Conservation (phyloP, 768 basidiomycete genomes). For the Fistulinella prunicolor region DNA sequence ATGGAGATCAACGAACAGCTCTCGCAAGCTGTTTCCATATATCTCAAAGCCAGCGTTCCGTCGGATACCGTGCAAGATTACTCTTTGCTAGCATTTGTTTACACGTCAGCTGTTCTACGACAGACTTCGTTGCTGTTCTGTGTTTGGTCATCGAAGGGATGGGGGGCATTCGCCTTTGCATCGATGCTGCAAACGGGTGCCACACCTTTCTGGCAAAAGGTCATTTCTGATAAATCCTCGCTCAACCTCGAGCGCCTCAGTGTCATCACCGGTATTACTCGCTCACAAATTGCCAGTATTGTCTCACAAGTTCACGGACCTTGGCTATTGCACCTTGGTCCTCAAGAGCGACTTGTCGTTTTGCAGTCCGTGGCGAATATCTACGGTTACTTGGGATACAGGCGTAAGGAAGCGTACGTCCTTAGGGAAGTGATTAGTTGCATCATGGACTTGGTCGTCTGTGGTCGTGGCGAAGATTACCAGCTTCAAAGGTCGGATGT, state of each 20-base stretch:
- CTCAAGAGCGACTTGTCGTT: conserved; percentile 68
- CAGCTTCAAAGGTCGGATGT: conserved; percentile 39
- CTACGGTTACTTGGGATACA: conserved; percentile 79
- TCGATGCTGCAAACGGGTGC: conserved; percentile 69
- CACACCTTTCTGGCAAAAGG: conserved; percentile 57
- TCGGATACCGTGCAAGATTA: conserved; percentile 53
- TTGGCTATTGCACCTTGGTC: conserved; percentile 78
- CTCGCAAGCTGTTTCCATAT: conserved; percentile 57
- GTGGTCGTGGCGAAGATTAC: conserved; percentile 72
- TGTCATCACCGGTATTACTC: conserved; percentile 64
- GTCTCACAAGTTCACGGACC: conserved; percentile 82
- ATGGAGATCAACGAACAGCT: conserved; percentile 71
- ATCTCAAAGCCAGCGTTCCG: conserved; percentile 53
- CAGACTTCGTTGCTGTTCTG: conserved; percentile 74
- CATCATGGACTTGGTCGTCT: conserved; percentile 82
- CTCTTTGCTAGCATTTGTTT: conserved; percentile 65
- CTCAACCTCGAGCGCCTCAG: conserved; percentile 63
- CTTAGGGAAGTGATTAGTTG: conserved; percentile 84
- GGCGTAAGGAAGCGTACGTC: conserved; percentile 83
- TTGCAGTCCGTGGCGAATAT: conserved; percentile 70
- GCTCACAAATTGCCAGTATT: conserved; percentile 60
- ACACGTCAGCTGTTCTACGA: conserved; percentile 63
- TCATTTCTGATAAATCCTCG: conserved; percentile 48
- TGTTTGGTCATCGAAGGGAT: conserved; percentile 84
- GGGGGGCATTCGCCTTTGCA: conserved; percentile 75